Evolutionary conservation across 1,139 yeast genomes (phyloP), one percentile per base, ranked within the genome.

Genomic region (Wickerhamomyces sp.): DNA sequence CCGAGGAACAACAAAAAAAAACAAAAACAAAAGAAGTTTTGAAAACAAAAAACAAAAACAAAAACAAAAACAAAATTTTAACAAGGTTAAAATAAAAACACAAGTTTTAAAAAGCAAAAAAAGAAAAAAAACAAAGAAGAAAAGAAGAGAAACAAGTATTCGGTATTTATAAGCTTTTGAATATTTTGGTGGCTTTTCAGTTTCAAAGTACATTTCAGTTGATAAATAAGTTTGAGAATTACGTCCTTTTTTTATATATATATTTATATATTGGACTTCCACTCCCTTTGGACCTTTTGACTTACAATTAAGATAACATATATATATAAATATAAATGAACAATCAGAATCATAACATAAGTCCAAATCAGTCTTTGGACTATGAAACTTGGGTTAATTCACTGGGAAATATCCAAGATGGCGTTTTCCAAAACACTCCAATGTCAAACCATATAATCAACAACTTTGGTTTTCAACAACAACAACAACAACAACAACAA

Each of bases 311-410:
- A 15, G 16, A 28, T 19, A 28, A 28, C 30, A 26, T 15, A n/a
- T n/a, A n/a, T n/a, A n/a, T 9, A 7, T 26, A n/a, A 26, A 10
- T 15, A 6, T 24, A 2, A 16, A 24, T 19, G 21, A 32, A 24
- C 35, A 25, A 26, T n/a, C 30, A 33, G 26, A 31, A 26, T 18
- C 36, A 27, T 20, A 14, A 10, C 15, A 13, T 7, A 10, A 37
- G 33, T 34, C 36, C 44, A 16, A 45, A 43, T 39, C 55, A 51
- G 32, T 35, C 50, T 8, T 41, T 49, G 16, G 58, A 54, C 31
- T 52, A 51, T 38, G 56, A 54, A 16, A 42, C 48, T 6, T 54
- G 58, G 58, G 55, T 52, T 29, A 49, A 46, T 33, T 44, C 48
- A 25, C 35, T 52, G 22, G 53, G 52, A 1, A 44, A 44, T 15